Conservation (phyloP, 306 rosid species). For the Styphnolobium japonicum region DNA sequence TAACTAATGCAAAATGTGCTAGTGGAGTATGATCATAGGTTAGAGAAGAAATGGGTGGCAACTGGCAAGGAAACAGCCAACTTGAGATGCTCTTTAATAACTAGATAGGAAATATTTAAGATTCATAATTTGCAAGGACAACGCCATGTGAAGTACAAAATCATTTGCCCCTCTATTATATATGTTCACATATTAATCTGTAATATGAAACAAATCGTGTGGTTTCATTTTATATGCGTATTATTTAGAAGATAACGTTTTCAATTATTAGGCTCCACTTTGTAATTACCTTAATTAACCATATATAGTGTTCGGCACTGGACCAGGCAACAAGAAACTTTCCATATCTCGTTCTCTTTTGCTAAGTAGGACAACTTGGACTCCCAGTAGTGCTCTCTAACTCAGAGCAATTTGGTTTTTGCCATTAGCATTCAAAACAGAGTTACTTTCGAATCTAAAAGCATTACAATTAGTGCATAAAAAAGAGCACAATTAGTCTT, state of each 20-base stretch:
- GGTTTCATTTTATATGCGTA: background rate
- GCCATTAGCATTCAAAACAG: background rate
- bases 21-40: conserved; percentile 21
- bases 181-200: background rate
- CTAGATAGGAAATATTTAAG: background rate
- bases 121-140: background rate
- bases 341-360: background rate
- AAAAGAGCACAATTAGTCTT: background rate
- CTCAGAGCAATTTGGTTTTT: background rate
- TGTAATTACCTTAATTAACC: background rate
- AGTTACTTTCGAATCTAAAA: background rate
- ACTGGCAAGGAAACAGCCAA: conserved; percentile 7
- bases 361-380: background rate
- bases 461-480: background rate
- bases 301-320: background rate
- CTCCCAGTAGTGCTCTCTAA: background rate
- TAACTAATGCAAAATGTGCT: background rate
- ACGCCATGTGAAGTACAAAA: conserved; percentile 20
- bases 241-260: background rate
- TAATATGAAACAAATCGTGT: background rate
- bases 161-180: background rate
- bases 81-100: background rate
- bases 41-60: background rate
- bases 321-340: background rate
- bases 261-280: background rate